phyloP scores from a whole-genome alignment of 2,329 filamentous ascomycete species.

The Ophiostoma perfectum region DNA sequence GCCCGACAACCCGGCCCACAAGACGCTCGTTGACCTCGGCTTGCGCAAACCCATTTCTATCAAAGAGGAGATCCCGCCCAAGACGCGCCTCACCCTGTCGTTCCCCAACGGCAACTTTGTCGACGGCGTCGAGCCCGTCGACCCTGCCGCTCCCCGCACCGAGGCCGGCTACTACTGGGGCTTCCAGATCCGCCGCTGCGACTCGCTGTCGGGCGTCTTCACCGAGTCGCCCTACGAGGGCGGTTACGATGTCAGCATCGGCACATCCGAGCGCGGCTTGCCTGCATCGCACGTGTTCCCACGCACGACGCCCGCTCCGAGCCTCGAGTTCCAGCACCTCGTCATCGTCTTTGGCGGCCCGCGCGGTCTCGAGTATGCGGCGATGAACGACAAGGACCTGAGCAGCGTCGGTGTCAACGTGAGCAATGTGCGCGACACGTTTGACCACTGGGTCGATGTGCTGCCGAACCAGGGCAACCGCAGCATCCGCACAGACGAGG shows the following conservation, averaged over 20 bases:
- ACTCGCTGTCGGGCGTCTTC: constrained; percentile 65
- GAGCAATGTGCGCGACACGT: constrained; percentile 61
- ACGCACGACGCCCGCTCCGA: constrained; percentile 34
- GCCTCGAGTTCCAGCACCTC: constrained; percentile 58
- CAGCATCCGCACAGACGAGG: constrained; percentile 79
- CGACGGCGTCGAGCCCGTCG: constrained; percentile 54
- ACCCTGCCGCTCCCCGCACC: constrained; percentile 63
- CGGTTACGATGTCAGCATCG: constrained; percentile 78
- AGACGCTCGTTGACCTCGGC: constrained; percentile 55
- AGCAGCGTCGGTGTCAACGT: constrained; percentile 58
- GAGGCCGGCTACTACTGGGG: constrained; percentile 85
- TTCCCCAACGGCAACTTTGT: constrained; percentile 46
- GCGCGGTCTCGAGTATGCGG: constrained; percentile 70
- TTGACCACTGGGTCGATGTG: constrained; percentile 80
- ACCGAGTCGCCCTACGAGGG: constrained; percentile 69
- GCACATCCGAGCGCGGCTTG: constrained; percentile 71
- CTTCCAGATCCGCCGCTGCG: constrained; percentile 62
- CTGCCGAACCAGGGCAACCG: constrained; percentile 74
- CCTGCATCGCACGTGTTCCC: constrained; percentile 46
- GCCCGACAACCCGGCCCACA: constrained; percentile 35
- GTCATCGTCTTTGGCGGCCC: constrained; percentile 77
- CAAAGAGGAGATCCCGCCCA: constrained; percentile 56
- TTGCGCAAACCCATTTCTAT: constrained; percentile 53
- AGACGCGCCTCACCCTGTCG: constrained; percentile 68
- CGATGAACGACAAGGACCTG: constrained; percentile 54